These are phyloP conservation scores for Hordeum vulgare DNA, from an alignment of 176 grass and related monocot species.

Conservation along the genomic window MorexV3_pseudomolecules_assembly NC_058520.1:13359522-13360021, in stretches of 20 bases:
- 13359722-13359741: background rate
- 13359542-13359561: background rate
- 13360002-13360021: no score
- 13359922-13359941: no score
- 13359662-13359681: conserved; percentile 38
- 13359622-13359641: conserved; percentile 71
- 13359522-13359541: conserved; percentile 40
- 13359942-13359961: background rate
- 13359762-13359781: background rate
- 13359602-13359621: conserved; percentile 30
- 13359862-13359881: background rate
- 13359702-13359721: background rate
- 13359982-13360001: no score
- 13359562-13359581: conserved; percentile 8
- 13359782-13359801: conserved; percentile 3
- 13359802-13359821: background rate
- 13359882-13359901: no score
- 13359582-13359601: conserved; percentile 66
- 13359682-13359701: conserved; percentile 16
- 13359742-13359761: background rate
- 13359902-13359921: no score
- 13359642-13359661: conserved; percentile 65
- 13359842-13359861: background rate
- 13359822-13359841: background rate
- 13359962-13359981: no score